A percentile compares a stretch with the other conserved stretches of the same genome.
phyloP scores from a whole-genome alignment of 2,329 filamentous ascomycete genomes.

The Volutella citrinella region DNA sequence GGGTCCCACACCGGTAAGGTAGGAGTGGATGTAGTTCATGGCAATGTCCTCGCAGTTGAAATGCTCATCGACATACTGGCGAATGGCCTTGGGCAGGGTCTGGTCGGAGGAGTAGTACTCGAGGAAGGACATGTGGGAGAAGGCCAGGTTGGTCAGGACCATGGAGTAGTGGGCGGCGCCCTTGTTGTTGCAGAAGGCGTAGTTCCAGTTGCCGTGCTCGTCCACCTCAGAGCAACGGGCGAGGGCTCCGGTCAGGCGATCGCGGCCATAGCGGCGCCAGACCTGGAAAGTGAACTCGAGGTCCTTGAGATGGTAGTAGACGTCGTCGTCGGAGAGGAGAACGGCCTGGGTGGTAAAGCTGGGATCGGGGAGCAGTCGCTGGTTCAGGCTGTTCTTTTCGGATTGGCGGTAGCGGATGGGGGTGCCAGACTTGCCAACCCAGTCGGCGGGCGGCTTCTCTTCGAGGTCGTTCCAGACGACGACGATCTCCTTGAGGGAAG shows the following conservation, averaged over 20 bases:
- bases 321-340: constrained; percentile 39
- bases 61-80: constrained; percentile 34
- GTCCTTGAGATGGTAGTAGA: constrained; percentile 36
- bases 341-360: constrained; percentile 36
- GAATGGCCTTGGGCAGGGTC: constrained; percentile 27
- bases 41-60: constrained; percentile 42
- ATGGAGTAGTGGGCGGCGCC: constrained; percentile 31
- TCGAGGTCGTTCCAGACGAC: constrained; percentile 37
- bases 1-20: constrained; percentile 32
- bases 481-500: constrained; percentile 36
- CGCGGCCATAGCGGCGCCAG: constrained; percentile 37
- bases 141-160: constrained; percentile 36
- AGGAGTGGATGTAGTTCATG: constrained; percentile 34
- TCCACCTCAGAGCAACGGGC: constrained; percentile 31
- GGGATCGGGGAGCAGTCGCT: constrained; percentile 35
- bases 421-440: constrained; percentile 27
- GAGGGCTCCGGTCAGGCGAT: constrained; percentile 33
- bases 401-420: constrained; percentile 33
- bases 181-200: constrained; percentile 28
- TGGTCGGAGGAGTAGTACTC: constrained; percentile 38
- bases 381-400: constrained; percentile 33
- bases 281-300: constrained; percentile 39
- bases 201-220: constrained; percentile 26
- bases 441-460: constrained; percentile 25
- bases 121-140: constrained; percentile 35